Evolutionary conservation across 108 stramenopile species (phyloP).

Genomic region (Cylindrotheca fusiformis): DNA sequence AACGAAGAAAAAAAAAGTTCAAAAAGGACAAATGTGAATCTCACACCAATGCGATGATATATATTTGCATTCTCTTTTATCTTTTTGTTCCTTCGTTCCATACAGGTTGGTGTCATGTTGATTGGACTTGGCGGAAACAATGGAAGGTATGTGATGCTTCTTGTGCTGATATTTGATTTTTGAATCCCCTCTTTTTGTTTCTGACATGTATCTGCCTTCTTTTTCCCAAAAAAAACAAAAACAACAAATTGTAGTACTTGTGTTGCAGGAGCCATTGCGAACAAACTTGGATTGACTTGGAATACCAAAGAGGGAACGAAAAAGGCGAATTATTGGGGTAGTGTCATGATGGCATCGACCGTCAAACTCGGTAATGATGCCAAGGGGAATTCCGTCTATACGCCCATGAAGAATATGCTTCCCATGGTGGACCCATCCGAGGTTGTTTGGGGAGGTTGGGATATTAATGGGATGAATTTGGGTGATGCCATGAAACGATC

Average conservation of each 20-base stretch:
- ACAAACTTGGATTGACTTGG: conserved; percentile 90
- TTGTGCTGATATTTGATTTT: background rate
- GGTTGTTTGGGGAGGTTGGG: conserved; percentile 98
- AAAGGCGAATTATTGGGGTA: conserved; percentile 95
- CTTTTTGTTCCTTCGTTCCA: background rate
- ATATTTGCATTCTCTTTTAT: no score
- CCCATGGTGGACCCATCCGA: conserved; percentile 95
- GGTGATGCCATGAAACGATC: conserved; percentile 92
- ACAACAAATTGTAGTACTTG: conserved; percentile 47
- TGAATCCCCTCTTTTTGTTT: background rate
- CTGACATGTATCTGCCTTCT: background rate
- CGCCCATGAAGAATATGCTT: conserved; percentile 88
- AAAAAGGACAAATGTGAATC: conserved; percentile 11
- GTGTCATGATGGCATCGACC: conserved; percentile 90
- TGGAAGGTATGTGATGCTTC: conserved; percentile 65
- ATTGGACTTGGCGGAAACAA: conserved; percentile 98
- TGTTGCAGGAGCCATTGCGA: conserved; percentile 92
- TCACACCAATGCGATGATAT: background rate
- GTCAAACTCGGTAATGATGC: conserved; percentile 88
- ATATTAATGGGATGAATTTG: conserved; percentile 89
- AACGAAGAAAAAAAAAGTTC: background rate
- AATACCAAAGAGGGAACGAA: conserved; percentile 88
- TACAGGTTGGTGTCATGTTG: conserved; percentile 90
- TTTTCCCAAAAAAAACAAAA: background rate
- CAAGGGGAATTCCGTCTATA: conserved; percentile 83